Conservation (phyloP, 73 alveolate species). For the Blepharisma stoltei region DNA sequence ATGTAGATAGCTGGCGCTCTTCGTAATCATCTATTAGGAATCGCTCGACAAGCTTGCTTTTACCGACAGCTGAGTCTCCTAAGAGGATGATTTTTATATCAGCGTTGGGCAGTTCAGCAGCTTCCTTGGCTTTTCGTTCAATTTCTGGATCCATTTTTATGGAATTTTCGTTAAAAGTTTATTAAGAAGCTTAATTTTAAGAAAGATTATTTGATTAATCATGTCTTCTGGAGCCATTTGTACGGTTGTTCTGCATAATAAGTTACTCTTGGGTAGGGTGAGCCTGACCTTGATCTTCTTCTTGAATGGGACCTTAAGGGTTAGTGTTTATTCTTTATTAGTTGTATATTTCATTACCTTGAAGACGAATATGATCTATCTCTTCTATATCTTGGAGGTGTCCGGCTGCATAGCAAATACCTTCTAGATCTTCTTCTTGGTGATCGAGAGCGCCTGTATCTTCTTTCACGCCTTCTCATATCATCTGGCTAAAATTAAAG, state of each 20-base stretch:
- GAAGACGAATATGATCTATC: slow-evolving; percentile 10
- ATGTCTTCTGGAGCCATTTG: no score
- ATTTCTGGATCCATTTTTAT: not conserved
- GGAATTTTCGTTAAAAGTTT: no score
- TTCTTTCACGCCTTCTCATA: not conserved
- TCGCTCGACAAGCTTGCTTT: slow-evolving; percentile 61
- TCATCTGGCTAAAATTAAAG: slow-evolving; percentile 8
- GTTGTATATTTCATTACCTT: slow-evolving; percentile 10
- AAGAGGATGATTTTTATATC: slow-evolving; percentile 71
- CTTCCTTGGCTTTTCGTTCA: slow-evolving; percentile 29
- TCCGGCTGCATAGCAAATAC: slow-evolving; percentile 5
- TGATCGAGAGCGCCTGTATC: not conserved
- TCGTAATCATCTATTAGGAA: slow-evolving; percentile 58
- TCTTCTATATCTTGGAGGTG: slow-evolving; percentile 22
- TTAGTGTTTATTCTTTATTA: slow-evolving; percentile 2
- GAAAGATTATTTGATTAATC: no score
- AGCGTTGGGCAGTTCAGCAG: slow-evolving; percentile 61
- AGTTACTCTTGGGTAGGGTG: no score
- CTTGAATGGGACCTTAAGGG: slow-evolving; percentile 9
- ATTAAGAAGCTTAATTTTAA: no score
- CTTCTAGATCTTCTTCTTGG: slow-evolving; percentile 23
- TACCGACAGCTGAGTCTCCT: slow-evolving; percentile 91
- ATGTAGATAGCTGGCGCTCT: slow-evolving; percentile 23
- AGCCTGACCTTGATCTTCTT: not conserved
- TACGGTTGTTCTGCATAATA: no score